phyloP scores from a whole-genome alignment of 2,329 filamentous ascomycete genomes.

The Niveomyces coronatus region DNA sequence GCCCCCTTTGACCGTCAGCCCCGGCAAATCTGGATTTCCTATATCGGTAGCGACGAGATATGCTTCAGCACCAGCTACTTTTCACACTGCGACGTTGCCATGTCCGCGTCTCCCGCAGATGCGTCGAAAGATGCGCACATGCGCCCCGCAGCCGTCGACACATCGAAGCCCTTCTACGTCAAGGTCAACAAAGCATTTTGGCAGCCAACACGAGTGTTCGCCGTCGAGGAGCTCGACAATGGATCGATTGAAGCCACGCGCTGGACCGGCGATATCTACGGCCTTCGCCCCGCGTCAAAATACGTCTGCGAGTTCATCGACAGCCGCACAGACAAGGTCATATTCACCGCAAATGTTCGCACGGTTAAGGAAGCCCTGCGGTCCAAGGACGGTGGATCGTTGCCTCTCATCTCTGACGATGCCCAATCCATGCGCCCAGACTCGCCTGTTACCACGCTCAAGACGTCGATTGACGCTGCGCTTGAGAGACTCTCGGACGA shows the following conservation, averaged over 20 bases:
- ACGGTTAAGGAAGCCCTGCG: slow-evolving; percentile 41
- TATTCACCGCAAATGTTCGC: slow-evolving; percentile 64
- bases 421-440: slow-evolving; percentile 60
- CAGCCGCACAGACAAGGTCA: slow-evolving; percentile 50
- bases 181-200: slow-evolving; percentile 69
- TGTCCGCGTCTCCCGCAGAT: slow-evolving; percentile 11
- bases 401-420: slow-evolving; percentile 26
- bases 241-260: slow-evolving; percentile 34
- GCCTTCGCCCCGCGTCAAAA: slow-evolving; percentile 59
- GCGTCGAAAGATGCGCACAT: slow-evolving; percentile 7
- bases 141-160: slow-evolving; percentile 46
- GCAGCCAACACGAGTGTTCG: slow-evolving; percentile 65
- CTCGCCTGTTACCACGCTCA: slow-evolving; percentile 66
- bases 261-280: slow-evolving; percentile 64
- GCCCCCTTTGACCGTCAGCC: slow-evolving; percentile 61
- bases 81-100: slow-evolving; percentile 30
- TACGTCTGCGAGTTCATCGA: slow-evolving; percentile 73
- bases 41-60: slow-evolving; percentile 68
- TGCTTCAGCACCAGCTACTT: slow-evolving; percentile 66
- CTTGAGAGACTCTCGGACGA: slow-evolving; percentile 62
- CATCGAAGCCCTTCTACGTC: slow-evolving; percentile 67
- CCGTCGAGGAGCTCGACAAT: slow-evolving; percentile 27
- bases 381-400: slow-evolving; percentile 20
- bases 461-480: slow-evolving; percentile 63
- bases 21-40: slow-evolving; percentile 70